A percentile compares a stretch with the other conserved stretches of the same genome.
Evolutionary conservation across 352 stramenopile species (phyloP).

Genomic region (Blastocystis sp.): DNA sequence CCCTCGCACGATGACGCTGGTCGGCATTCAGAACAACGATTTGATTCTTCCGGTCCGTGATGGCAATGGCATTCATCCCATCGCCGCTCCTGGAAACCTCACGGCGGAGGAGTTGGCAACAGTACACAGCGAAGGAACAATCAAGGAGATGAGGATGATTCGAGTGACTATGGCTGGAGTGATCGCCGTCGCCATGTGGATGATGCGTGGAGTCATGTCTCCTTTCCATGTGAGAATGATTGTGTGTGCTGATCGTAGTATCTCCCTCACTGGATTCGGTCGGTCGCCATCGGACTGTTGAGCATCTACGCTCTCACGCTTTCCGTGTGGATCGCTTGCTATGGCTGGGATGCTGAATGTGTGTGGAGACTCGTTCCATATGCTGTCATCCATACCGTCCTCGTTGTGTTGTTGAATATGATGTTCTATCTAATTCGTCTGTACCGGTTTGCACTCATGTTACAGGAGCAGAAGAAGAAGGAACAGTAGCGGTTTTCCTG

Average conservation of each 20-base stretch:
- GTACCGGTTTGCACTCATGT: constrained; percentile 31
- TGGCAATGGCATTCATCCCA: background rate
- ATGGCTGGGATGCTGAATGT: background rate
- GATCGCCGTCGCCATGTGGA: background rate
- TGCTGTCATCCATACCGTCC: background rate
- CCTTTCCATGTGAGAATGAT: background rate
- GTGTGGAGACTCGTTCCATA: background rate
- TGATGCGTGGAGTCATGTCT: background rate
- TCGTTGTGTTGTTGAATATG: constrained; percentile 21
- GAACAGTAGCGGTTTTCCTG: background rate
- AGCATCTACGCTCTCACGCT: background rate
- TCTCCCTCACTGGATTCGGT: background rate
- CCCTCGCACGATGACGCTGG: background rate
- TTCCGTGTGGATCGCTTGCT: background rate
- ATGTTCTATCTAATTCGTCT: constrained; percentile 54
- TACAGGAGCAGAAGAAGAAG: constrained; percentile 12
- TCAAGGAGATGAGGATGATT: background rate
- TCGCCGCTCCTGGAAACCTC: background rate
- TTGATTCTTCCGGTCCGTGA: background rate
- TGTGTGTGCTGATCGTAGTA: background rate
- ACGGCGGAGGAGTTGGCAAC: background rate
- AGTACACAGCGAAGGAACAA: background rate
- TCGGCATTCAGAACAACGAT: constrained; percentile 30
- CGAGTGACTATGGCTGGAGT: background rate
- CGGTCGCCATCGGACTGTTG: background rate